Base-by-base conservation (phyloP, 495 filamentous ascomycete species). In the Barbatosphaeria neglecta region DNA sequence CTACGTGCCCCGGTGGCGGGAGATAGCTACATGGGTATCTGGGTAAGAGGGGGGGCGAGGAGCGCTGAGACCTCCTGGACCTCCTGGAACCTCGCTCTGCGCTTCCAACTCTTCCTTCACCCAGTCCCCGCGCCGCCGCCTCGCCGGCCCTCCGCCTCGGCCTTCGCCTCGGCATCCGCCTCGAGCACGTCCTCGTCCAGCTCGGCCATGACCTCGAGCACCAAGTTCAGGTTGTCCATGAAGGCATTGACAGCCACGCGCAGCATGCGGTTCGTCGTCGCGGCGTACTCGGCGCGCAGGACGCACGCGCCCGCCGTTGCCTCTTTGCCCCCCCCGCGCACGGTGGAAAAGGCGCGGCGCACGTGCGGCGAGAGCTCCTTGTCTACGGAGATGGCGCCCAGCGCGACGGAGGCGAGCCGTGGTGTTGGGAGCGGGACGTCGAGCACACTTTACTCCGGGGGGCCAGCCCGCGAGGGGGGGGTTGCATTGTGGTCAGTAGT, bases 201-300 rank as follows among this genome's bases (percentile, higher is more conserved):
- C 62, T 95, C 85, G 55, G 83, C 77, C 82, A 93, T 93, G 0
- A 92, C 82, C 25, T 83, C 83, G 38, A 97, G 60, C 0, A 96
- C 80, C 28, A 94, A 78, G 9, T 81, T 77, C 22, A 96, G 54
- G 52, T 85, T 93, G 50, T 97, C 92, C 73, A 97, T 87, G 58
- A 95, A 95, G n/a, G 90, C 88, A 66, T 98, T 98, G 52, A 95
- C 90, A 13, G 92, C 87, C 9, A 98, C 92, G 15, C 92, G 81
- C 51, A 98, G 74, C 93, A 96, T 96, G 47, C 92, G 81, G 52
- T 94, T 92, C 15, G 92, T 97, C 0, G 87, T 89, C 0, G 92
- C 92, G 41, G 74, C 77, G 68, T 97, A 98, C 43, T 83, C 77
- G 9, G 82, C 82, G 31, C 75, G 68, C 38, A 98, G 72, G 6